Base-by-base conservation (phyloP, 1,139 yeast species). In the Spencermartinsiella ligniputridi region DNA sequence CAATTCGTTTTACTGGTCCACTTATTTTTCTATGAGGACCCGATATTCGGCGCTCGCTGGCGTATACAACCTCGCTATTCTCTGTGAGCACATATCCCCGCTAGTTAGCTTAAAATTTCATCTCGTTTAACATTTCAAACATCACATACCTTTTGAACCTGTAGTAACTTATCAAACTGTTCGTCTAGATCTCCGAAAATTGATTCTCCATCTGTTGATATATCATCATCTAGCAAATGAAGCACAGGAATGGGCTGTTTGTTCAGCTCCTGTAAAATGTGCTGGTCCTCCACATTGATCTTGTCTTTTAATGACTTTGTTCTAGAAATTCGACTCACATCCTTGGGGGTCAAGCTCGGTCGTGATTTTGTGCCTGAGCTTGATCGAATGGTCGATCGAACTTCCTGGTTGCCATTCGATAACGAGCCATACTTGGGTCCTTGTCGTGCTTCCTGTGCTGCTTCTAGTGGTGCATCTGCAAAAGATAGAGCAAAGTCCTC, bases 101-200 rank as follows among this genome's bases (percentile, higher is more conserved):
- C 54, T 61, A 34, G 24, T 17, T 15, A 37, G 35, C 29, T 16
- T 22, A n/a, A n/a, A n/a, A n/a, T n/a, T n/a, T n/a, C n/a, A n/a
- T n/a, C n/a, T n/a, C 25, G 3, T 16, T 15, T 17, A 12, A 11
- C 13, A 13, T 21, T 39, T 35, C 27, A n/a, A 15, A 39, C 13
- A 12, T n/a, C 13, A 42, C 57, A 34, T 42, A 54, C 59, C 45
- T 53, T 55, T 46, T 64, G 65, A 1, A 55, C 47, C 24, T 60
- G 58, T 33, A 67, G 49, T n/a, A 66, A 60, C 37, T 54, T 57
- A 29, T 68, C 71, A 50, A 70, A 64, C 42, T 69, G 72, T 25
- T 60, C 58, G 32, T 57, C 60, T 37, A 70, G 40, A 35, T 72
- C 76, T 37, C 64, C 68, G 53, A 46, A 40, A 25, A 67, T 57